Evolutionary conservation across 306 rosid species (phyloP), one percentile per base, ranked within the genome.

Genomic region (Trifolium pratense): DNA sequence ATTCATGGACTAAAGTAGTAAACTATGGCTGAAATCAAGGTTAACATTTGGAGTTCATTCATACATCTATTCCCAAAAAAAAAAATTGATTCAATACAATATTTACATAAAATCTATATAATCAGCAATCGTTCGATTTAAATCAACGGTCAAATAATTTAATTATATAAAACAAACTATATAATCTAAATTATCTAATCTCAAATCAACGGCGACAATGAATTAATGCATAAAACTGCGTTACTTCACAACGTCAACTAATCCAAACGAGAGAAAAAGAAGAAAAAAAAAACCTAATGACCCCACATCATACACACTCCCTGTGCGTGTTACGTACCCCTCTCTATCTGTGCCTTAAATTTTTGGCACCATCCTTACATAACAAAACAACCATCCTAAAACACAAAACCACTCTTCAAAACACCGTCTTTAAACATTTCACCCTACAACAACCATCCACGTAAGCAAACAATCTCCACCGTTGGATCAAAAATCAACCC

Each of bases 401-500:
- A 48, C 39, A 48, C 16, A 48, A 48, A 48, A 17, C 58, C 58
- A 17, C 58, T 52, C 26, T 17, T 17, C 48, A 42, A 52, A 17
- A 52, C 21, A 52, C 23, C 11, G 57, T 16, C 57, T 51, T 5
- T 51, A 7, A 51, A 8, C 5, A 0, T 29, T 29, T 16, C 20
- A 51, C 57, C 57, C 57, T n/a, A 17, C 23, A 51, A 18, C 21
- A 51, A 51, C 25, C 57, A 25, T 3, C 58, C 58, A 52, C 25
- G 26, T 52, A 17, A 52, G 4, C 13, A 52, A 52, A 9, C 23
- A 8, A 5, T 52, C 9, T 1, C 32, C 62, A 56, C 62, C 62
- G 62, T 56, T 56, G 11, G 62, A 56, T 56, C 62, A 56, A 10
- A 56, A 23, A 21, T 56, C 34, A 56, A 56, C 61, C 61, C 16